A percentile compares a stretch with the other conserved stretches of the same genome.
phyloP scores from a whole-genome alignment of 1,284 basidiomycete species.

The Papiliotrema nemorosa region DNA sequence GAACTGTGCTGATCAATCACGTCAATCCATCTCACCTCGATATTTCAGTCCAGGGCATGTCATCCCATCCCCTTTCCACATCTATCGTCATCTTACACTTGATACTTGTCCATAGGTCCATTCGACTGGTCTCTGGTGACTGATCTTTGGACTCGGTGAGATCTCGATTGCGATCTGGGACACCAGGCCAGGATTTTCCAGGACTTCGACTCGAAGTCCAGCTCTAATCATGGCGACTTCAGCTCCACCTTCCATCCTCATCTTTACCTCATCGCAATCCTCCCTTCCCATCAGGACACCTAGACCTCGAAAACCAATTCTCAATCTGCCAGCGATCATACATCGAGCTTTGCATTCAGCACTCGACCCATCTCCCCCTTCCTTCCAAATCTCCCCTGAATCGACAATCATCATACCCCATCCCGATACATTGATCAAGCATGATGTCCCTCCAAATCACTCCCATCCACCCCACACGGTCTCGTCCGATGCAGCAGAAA shows the following conservation, averaged over 20 bases:
- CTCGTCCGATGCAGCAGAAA: not conserved
- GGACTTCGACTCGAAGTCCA: too few relatives aligned
- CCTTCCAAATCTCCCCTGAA: not conserved
- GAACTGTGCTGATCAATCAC: too few relatives aligned
- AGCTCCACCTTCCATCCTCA: constrained; percentile 21
- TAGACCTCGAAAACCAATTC: constrained; percentile 29
- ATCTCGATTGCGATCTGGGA: too few relatives aligned
- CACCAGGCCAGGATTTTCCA: too few relatives aligned
- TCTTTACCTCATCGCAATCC: constrained; percentile 45
- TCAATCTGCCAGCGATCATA: constrained; percentile 41
- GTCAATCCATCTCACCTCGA: too few relatives aligned
- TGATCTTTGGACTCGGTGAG: too few relatives aligned
- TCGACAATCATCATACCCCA: constrained; percentile 29
- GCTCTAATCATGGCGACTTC: too few relatives aligned
- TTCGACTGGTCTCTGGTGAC: too few relatives aligned
- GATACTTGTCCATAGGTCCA: too few relatives aligned
- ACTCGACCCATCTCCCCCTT: constrained; percentile 30
- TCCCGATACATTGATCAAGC: constrained; percentile 28
- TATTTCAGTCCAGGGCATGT: too few relatives aligned
- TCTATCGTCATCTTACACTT: too few relatives aligned
- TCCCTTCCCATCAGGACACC: constrained; percentile 41
- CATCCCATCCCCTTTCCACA: too few relatives aligned
- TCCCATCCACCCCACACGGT: not conserved
- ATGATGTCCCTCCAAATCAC: constrained; percentile 21
- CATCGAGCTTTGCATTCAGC: constrained; percentile 45